A percentile compares a stretch with the other conserved stretches of the same genome.
phyloP scores from a whole-genome alignment of 2,329 filamentous ascomycete species.

The Teratosphaeriaceae sp. region DNA sequence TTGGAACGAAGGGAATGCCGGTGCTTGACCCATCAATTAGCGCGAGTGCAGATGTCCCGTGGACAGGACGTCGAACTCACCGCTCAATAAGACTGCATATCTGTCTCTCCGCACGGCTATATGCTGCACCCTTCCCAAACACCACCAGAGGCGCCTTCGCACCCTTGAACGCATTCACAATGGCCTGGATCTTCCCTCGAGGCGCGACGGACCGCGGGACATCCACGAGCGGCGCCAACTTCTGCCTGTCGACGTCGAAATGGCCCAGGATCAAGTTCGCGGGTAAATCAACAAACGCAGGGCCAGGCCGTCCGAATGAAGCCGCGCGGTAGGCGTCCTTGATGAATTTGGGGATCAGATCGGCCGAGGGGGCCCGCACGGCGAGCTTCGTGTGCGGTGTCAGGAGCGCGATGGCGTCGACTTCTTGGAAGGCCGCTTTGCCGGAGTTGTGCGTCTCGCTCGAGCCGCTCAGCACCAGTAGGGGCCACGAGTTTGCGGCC shows the following conservation, averaged over 20 bases:
- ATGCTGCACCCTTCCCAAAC: constrained; percentile 51
- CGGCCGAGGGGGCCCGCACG: constrained; percentile 39
- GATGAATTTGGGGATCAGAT: constrained; percentile 43
- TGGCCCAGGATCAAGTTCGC: constrained; percentile 48
- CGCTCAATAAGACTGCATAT: constrained; percentile 42
- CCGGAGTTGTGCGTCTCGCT: constrained; percentile 46
- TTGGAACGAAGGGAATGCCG: constrained; percentile 50
- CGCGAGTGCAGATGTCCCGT: background rate
- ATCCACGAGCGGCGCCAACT: constrained; percentile 15
- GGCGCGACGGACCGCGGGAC: constrained; percentile 41
- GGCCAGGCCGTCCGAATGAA: constrained; percentile 49
- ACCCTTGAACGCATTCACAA: constrained; percentile 39
- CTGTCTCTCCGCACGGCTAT: constrained; percentile 42
- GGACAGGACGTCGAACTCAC: constrained; percentile 8
- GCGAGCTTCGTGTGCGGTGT: constrained; percentile 48
- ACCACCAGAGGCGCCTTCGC: constrained; percentile 48
- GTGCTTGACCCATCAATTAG: constrained; percentile 21
- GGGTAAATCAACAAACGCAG: constrained; percentile 49
- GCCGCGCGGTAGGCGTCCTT: constrained; percentile 47
- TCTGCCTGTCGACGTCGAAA: constrained; percentile 17
- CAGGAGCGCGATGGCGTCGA: constrained; percentile 49
- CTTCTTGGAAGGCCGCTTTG: constrained; percentile 52
- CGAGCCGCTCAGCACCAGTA: constrained; percentile 49
- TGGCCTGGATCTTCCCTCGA: constrained; percentile 34
- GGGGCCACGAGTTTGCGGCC: constrained; percentile 48